Conservation (phyloP, 1,284 basidiomycete species). For the Sporisorium graminicola region DNA sequence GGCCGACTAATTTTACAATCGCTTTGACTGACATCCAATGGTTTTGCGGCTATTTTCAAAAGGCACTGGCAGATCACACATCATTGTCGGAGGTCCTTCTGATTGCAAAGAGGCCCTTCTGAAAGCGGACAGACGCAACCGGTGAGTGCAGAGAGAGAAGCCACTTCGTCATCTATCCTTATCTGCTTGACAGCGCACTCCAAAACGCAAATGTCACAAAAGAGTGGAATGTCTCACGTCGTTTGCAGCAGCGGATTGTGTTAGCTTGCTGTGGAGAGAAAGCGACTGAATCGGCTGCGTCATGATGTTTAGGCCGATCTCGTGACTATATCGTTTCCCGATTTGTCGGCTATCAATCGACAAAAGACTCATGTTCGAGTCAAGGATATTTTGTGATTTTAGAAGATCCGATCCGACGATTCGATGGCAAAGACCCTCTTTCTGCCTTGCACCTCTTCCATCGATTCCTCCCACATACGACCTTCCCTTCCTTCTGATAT, state of each 20-base stretch:
- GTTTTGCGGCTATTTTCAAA: neutral
- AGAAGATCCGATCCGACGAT: slow-evolving; percentile 7
- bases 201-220: neutral
- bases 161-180: neutral
- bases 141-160: neutral
- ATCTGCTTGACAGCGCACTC: neutral
- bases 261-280: neutral
- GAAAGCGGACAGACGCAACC: neutral
- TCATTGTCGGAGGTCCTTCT: neutral
- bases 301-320: too few species aligned
- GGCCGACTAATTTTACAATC: neutral
- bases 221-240: neutral
- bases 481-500: neutral
- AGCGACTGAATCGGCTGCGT: neutral
- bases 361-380: slow-evolving; percentile 31
- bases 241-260: neutral
- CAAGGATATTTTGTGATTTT: slow-evolving; percentile 3
- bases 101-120: too few species aligned
- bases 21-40: neutral
- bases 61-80: neutral
- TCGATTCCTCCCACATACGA: too few species aligned
- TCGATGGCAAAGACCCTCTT: too few species aligned
- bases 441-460: neutral
- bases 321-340: slow-evolving; percentile 1
- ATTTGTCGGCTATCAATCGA: slow-evolving; percentile 28